Evolutionary conservation across 345 rosid species (phyloP), one percentile per base, ranked within the genome.

Genomic region (Isatis tinctoria): DNA sequence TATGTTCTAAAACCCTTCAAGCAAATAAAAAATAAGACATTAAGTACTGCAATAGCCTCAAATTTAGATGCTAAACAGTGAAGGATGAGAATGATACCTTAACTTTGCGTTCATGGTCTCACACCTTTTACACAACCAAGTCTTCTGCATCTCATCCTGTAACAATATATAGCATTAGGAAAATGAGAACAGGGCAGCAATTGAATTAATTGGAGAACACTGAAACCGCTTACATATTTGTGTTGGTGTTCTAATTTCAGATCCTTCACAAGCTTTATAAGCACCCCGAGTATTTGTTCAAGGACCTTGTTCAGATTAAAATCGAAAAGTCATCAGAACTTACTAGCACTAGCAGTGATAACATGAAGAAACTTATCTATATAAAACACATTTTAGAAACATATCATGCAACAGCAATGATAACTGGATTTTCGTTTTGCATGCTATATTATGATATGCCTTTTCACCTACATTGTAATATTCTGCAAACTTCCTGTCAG

Each of bases 201-300:
- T 4, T 28, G 1, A 64, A 27, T 47, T 32, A 65, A 14, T 3
- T 28, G 41, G 13, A 5, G 33, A 37, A 66, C 6, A 44, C 2
- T 18, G 27, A 52, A 28, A 61, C 26, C 1, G 2, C 88, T 83
- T 81, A 92, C 99, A 72, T 92, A 90, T 87, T 87, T 81, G 82
- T 95, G 99, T 59, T 95, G 97, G 74, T 89, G 99, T 71, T 87
- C 92, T 84, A 95, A 75, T 77, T 95, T 95, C 83, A 95, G 83
- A 84, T 95, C 99, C 81, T 92, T 92, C 67, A 95, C 98, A 79
- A 95, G 93, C 87, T 90, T 92, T 80, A 95, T 92, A 45, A 92
- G 98, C 65, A 92, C 94, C 58, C 94, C 97, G 3, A 95, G 91
- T 78, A 95, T 88, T 87, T 92, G 97, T 84, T 95, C 99, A 54